phyloP scores from a whole-genome alignment of 75 land plant species.

The Pseudotsuga menziesii region DNA sequence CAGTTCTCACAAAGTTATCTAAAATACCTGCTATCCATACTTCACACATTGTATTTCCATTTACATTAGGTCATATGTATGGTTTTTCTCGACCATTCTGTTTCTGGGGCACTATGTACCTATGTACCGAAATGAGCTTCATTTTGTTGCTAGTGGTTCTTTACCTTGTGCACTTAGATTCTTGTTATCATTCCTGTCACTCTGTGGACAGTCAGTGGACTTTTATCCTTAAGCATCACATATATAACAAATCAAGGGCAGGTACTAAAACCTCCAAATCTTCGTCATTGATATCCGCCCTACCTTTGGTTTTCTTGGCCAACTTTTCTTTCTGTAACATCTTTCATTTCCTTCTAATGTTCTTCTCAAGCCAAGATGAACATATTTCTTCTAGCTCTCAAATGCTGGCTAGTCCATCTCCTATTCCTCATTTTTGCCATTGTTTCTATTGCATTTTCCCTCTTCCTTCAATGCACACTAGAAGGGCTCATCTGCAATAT shows the following conservation, averaged over 20 bases:
- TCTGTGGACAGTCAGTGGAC: neutral
- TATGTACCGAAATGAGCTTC: neutral
- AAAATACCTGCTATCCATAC: neutral
- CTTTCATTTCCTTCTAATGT: neutral
- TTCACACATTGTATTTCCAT: neutral
- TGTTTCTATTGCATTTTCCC: neutral
- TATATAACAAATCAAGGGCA: neutral
- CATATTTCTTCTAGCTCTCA: neutral
- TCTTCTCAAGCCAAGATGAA: neutral
- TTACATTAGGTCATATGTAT: neutral
- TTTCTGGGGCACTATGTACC: neutral
- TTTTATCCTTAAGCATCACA: neutral
- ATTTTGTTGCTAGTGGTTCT: neutral
- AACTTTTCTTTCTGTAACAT: neutral
- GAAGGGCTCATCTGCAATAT: neutral
- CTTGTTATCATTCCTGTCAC: neutral
- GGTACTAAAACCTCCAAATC: neutral
- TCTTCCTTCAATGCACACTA: neutral
- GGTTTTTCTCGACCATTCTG: neutral
- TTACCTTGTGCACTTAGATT: neutral
- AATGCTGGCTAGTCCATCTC: neutral
- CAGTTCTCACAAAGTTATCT: neutral
- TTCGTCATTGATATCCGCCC: neutral
- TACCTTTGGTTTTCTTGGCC: neutral
- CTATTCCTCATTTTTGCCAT: neutral